Evolutionary conservation across 305 asterid genomes (phyloP).

Genomic region (Petunia hybrid): DNA sequence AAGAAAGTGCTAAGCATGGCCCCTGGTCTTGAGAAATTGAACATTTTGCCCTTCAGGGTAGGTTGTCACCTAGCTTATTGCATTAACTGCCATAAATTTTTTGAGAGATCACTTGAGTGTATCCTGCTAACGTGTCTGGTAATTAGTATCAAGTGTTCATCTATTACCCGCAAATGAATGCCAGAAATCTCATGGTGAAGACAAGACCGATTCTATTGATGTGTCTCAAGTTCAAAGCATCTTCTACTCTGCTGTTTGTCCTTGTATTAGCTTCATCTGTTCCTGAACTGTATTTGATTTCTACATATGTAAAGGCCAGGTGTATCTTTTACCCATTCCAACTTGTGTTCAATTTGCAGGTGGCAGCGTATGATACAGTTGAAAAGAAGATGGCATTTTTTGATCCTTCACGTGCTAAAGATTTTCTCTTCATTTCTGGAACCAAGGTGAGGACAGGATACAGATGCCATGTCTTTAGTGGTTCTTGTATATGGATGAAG

Average conservation of each 20-base stretch:
- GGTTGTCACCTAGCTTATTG: background rate
- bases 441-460: slow-evolving; percentile 57
- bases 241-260: background rate
- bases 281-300: background rate
- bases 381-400: slow-evolving; percentile 79
- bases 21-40: slow-evolving; percentile 79
- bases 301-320: background rate
- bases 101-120: background rate
- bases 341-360: slow-evolving; percentile 44
- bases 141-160: background rate
- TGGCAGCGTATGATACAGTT: slow-evolving; percentile 80
- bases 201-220: background rate
- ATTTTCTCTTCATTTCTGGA: slow-evolving; percentile 79
- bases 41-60: slow-evolving; percentile 84
- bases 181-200: background rate
- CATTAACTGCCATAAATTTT: background rate
- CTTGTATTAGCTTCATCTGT: background rate
- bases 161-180: background rate
- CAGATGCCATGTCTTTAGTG: background rate
- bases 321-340: background rate
- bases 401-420: slow-evolving; percentile 78
- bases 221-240: background rate
- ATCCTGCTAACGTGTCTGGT: background rate
- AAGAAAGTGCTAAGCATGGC: slow-evolving; percentile 90
- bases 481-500: background rate